phyloP scores from a whole-genome alignment of 208 protist genomes.

The Sergeia podlipaevii region DNA sequence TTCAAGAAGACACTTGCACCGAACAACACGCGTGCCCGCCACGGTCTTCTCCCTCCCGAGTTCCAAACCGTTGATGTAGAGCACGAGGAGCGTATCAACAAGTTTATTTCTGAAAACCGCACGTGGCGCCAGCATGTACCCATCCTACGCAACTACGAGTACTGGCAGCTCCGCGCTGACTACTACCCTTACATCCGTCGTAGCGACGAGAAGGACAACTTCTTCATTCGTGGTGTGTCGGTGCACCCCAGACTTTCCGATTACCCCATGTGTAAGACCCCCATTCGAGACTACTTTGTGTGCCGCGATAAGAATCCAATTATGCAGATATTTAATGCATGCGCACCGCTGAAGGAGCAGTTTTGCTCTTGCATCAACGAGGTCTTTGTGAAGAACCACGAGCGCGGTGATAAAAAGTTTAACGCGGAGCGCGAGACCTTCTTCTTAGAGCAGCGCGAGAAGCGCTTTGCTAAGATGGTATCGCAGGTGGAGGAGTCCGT shows the following conservation, averaged over 20 bases:
- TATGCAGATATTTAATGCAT: slow-evolving; percentile 74
- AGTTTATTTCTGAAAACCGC: slow-evolving; percentile 46
- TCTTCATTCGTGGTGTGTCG: slow-evolving; percentile 75
- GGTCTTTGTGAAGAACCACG: slow-evolving; percentile 79
- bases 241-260: slow-evolving; percentile 78
- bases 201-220: slow-evolving; percentile 71
- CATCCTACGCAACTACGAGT: slow-evolving; percentile 62
- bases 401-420: slow-evolving; percentile 75
- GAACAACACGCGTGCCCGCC: slow-evolving; percentile 36
- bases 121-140: slow-evolving; percentile 64
- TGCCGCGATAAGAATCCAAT: slow-evolving; percentile 69
- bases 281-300: slow-evolving; percentile 84
- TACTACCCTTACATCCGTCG: slow-evolving; percentile 75
- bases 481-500: slow-evolving; percentile 54
- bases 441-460: slow-evolving; percentile 55
- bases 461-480: slow-evolving; percentile 58
- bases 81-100: slow-evolving; percentile 60
- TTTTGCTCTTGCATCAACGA: slow-evolving; percentile 86
- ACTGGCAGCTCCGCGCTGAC: slow-evolving; percentile 74
- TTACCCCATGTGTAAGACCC: slow-evolving; percentile 75
- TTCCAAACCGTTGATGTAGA: slow-evolving; percentile 48
- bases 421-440: slow-evolving; percentile 58
- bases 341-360: slow-evolving; percentile 81
- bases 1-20: slow-evolving; percentile 25
- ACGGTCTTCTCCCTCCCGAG: slow-evolving; percentile 56